Conservation (phyloP, 345 rosid species). For the Moricandia moricandioides region DNA sequence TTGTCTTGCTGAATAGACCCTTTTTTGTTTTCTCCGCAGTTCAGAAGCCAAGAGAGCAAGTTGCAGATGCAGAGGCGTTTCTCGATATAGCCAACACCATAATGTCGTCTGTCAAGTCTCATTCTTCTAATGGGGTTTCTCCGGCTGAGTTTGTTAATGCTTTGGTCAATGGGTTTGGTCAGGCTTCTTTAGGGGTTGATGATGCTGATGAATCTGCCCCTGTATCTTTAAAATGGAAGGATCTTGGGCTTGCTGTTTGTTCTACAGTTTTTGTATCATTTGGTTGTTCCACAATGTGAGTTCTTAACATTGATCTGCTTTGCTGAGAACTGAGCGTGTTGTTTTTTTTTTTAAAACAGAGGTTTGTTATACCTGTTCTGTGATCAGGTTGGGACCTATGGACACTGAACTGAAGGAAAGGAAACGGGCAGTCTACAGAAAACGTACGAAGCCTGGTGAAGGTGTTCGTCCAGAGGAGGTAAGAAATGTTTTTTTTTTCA, state of each 20-base stretch:
- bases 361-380: neutral
- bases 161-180: constrained; percentile 52
- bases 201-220: constrained; percentile 41
- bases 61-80: constrained; percentile 91
- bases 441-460: constrained; percentile 52
- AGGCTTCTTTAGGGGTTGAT: constrained; percentile 33
- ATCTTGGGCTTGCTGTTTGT: constrained; percentile 59
- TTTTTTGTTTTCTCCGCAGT: constrained; percentile 38
- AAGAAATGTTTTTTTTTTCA: constrained; percentile 14
- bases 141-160: constrained; percentile 57
- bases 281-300: constrained; percentile 87
- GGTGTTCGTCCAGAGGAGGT: constrained; percentile 76
- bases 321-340: neutral
- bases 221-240: constrained; percentile 61
- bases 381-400: constrained; percentile 85
- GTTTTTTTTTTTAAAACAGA: neutral
- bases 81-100: constrained; percentile 63
- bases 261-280: constrained; percentile 46
- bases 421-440: constrained; percentile 45
- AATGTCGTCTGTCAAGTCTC: constrained; percentile 71
- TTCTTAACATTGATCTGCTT: neutral
- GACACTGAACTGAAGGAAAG: constrained; percentile 64
- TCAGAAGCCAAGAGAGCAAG: constrained; percentile 83
- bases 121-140: constrained; percentile 55
- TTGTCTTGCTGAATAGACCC: too few species aligned